Evolutionary conservation across 2,329 filamentous ascomycete species (phyloP).

Genomic region (Pleoardoris graminearum): DNA sequence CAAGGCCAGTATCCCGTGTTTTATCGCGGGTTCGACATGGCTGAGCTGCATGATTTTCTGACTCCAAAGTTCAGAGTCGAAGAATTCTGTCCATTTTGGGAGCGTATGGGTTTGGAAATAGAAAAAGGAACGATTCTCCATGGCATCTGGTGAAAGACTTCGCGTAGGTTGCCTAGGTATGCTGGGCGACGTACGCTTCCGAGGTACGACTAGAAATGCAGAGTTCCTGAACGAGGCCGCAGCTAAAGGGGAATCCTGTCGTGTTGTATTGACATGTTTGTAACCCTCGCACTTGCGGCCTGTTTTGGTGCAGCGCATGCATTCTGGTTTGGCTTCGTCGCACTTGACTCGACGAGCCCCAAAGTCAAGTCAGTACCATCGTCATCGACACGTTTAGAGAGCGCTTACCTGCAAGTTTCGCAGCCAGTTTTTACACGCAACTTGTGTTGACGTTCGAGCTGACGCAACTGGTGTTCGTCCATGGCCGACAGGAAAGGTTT

Average conservation of each 20-base stretch:
- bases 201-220: constrained; percentile 32
- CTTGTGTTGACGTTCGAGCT: constrained; percentile 33
- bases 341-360: constrained; percentile 43
- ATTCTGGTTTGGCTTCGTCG: constrained; percentile 41
- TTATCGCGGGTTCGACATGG: constrained; percentile 35
- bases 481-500: constrained; percentile 13
- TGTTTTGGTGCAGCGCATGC: constrained; percentile 40
- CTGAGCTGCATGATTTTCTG: constrained; percentile 32
- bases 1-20: constrained; percentile 34
- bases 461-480: constrained; percentile 30
- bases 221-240: constrained; percentile 33
- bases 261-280: constrained; percentile 21
- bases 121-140: constrained; percentile 33
- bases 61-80: constrained; percentile 39
- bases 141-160: constrained; percentile 25
- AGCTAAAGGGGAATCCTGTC: constrained; percentile 16
- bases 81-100: constrained; percentile 37
- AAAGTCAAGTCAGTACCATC: constrained; percentile 11
- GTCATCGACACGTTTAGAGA: not conserved
- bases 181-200: constrained; percentile 11
- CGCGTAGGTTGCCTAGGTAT: constrained; percentile 23
- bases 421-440: constrained; percentile 37
- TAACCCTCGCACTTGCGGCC: constrained; percentile 47
- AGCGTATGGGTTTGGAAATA: constrained; percentile 34
- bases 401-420: constrained; percentile 33